phyloP scores from a whole-genome alignment of 176 grass and related monocot genomes.

The Saccharum officinarum region DNA sequence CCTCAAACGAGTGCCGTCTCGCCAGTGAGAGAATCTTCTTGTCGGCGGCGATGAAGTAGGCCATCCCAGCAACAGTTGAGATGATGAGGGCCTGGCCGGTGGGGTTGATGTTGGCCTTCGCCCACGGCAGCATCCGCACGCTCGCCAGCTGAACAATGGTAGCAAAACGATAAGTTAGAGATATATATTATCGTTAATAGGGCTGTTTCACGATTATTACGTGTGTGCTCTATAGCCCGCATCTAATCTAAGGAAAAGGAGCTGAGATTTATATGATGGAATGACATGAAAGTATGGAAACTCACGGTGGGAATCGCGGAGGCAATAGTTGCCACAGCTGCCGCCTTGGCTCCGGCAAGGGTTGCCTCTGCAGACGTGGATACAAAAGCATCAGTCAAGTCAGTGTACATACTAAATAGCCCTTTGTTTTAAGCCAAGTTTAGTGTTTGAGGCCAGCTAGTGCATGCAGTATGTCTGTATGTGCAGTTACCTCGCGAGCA shows the following conservation, averaged over 20 bases:
- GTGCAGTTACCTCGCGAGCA: not conserved
- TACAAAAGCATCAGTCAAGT: not conserved
- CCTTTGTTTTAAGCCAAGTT: too few relatives aligned
- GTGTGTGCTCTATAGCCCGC: too few relatives aligned
- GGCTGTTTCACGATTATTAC: not conserved
- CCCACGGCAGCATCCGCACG: constrained; percentile 83
- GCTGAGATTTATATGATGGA: too few relatives aligned
- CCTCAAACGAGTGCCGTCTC: constrained; percentile 54
- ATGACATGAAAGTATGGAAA: too few relatives aligned
- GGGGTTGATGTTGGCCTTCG: constrained; percentile 61
- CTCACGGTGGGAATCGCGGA: constrained; percentile 65
- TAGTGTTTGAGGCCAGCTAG: too few relatives aligned
- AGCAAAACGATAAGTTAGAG: too few relatives aligned
- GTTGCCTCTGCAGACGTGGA: constrained; percentile 53
- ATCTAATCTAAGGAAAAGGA: too few relatives aligned
- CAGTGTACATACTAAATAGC: not conserved
- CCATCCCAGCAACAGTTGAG: constrained; percentile 65
- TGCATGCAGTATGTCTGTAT: too few relatives aligned
- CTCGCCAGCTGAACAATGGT: constrained; percentile 50
- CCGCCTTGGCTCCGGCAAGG: constrained; percentile 65
- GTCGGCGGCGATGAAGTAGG: constrained; percentile 75
- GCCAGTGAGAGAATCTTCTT: constrained; percentile 67
- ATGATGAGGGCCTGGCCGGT: constrained; percentile 76
- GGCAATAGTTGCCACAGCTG: constrained; percentile 56
- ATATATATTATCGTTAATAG: too few relatives aligned